Conservation (phyloP, 345 rosid genomes). For the Hibiscus syriacus region DNA sequence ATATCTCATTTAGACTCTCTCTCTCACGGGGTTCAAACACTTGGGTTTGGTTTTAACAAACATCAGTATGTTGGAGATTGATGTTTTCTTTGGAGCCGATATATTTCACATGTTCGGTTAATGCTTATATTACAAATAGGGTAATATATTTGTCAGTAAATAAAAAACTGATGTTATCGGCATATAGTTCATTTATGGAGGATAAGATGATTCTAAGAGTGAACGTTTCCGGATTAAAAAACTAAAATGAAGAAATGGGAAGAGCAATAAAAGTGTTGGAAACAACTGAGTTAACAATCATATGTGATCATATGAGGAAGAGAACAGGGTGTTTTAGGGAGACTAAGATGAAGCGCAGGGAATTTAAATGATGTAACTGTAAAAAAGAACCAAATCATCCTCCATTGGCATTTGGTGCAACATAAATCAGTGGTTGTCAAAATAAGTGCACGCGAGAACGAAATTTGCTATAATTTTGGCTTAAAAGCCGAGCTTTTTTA, state of each 20-base stretch:
- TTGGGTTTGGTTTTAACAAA: background rate
- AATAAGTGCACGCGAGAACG: too few species aligned
- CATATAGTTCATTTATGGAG: background rate
- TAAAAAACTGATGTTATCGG: background rate
- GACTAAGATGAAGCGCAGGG: background rate
- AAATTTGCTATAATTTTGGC: too few species aligned
- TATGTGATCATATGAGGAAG: background rate
- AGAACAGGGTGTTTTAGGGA: background rate
- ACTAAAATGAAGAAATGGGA: background rate
- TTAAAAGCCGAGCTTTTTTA: too few species aligned
- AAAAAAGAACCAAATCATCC: too few species aligned
- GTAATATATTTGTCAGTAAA: background rate
- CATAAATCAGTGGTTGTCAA: background rate
- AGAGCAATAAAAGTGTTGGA: background rate
- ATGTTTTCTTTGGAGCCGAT: background rate
- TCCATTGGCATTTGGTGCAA: background rate
- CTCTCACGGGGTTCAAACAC: background rate
- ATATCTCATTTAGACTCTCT: slow-evolving; percentile 7
- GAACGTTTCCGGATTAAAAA: background rate
- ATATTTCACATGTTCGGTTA: background rate
- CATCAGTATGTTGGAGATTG: background rate
- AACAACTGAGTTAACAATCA: background rate
- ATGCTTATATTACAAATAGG: background rate
- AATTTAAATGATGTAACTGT: background rate
- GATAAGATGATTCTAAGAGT: background rate